Evolutionary conservation across 305 asterid genomes (phyloP).

Genomic region (Solanum hybrid): DNA sequence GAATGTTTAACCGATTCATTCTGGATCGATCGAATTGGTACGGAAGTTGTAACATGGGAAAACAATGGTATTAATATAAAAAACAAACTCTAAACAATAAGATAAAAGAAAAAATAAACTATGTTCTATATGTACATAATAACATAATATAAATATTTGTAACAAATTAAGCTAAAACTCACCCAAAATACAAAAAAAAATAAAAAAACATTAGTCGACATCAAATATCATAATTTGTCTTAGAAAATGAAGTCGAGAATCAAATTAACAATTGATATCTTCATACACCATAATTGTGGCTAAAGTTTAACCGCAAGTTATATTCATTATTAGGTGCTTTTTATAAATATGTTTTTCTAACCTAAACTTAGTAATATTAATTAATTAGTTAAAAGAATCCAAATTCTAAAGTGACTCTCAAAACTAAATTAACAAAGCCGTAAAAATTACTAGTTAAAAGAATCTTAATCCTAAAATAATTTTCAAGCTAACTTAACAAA

Average conservation of each 20-base stretch:
- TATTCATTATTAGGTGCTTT: neutral
- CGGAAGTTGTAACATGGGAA: neutral
- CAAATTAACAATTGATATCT: neutral
- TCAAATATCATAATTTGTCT: neutral
- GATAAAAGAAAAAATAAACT: neutral
- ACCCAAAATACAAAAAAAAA: neutral
- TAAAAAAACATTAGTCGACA: neutral
- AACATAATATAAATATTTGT: neutral
- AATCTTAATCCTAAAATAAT: too few species aligned
- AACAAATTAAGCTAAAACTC: neutral
- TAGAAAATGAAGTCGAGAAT: neutral
- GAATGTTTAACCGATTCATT: neutral
- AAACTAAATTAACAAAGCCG: too few species aligned
- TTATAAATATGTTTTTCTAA: too few species aligned
- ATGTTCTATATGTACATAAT: neutral
- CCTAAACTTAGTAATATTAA: too few species aligned
- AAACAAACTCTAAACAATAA: neutral
- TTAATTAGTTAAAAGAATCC: too few species aligned
- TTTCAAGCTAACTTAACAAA: too few species aligned
- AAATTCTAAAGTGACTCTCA: too few species aligned
- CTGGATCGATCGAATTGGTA: neutral
- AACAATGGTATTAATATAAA: neutral
- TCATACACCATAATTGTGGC: neutral
- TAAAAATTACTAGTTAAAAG: too few species aligned
- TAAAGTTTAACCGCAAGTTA: neutral